Conservation (phyloP, 139 green algal species). For the Haematococcus lacustris region DNA sequence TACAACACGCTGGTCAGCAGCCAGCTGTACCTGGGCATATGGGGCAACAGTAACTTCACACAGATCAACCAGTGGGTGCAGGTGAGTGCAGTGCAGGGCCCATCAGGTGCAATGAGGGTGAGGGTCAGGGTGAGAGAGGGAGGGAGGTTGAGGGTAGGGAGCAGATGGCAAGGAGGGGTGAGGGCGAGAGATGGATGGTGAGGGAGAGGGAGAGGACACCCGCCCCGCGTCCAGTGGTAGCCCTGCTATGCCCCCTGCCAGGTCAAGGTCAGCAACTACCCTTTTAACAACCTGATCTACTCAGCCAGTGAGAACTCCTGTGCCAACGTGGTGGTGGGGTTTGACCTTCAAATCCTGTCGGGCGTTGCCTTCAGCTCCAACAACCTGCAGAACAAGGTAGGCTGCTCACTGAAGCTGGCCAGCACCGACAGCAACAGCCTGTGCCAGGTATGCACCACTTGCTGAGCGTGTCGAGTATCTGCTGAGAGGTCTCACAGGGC, state of each 20-base stretch:
- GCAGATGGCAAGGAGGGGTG: too few species aligned
- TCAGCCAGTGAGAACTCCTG: conserved; percentile 13
- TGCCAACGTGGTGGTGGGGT: conserved; percentile 28
- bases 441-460: background rate
- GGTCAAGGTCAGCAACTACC: conserved; percentile 14
- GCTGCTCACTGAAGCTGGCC: background rate
- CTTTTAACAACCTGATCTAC: conserved; percentile 13
- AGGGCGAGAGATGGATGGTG: too few species aligned
- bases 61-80: conserved; percentile 29
- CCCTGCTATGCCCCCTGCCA: too few species aligned
- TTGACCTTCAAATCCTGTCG: conserved; percentile 31
- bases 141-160: too few species aligned
- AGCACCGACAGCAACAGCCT: too few species aligned
- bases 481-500: background rate
- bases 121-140: background rate
- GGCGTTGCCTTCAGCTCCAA: conserved; percentile 30
- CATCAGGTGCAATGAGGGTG: background rate
- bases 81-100: conserved; percentile 7
- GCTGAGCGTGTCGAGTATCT: background rate
- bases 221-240: too few species aligned
- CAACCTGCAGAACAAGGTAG: conserved; percentile 45
- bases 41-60: conserved; percentile 34
- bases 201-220: too few species aligned
- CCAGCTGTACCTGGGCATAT: conserved; percentile 29
- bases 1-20: background rate